These are phyloP conservation scores for Phoma sp. DNA, from an alignment of 2,329 filamentous ascomycete species.

Conservation along the genomic window DNA sequence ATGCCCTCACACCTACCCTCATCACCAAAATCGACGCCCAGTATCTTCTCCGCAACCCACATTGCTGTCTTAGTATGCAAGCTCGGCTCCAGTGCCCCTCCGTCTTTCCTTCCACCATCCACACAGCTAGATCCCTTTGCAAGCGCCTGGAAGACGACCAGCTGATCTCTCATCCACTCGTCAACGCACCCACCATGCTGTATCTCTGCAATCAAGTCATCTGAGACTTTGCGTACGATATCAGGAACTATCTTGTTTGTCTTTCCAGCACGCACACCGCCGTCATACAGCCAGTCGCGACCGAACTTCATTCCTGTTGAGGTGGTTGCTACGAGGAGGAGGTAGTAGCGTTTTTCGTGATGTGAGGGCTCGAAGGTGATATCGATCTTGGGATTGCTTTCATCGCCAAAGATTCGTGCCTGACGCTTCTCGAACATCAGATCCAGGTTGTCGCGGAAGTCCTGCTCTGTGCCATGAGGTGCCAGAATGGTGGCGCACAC, in stretches of 20 bases:
- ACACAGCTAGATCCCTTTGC: slow-evolving; percentile 52
- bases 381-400: slow-evolving; percentile 14
- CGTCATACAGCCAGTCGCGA: slow-evolving; percentile 57
- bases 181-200: slow-evolving; percentile 58
- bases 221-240: slow-evolving; percentile 53
- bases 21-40: slow-evolving; percentile 49
- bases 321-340: slow-evolving; percentile 62
- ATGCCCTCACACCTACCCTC: slow-evolving; percentile 47
- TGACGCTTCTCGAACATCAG: slow-evolving; percentile 29
- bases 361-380: slow-evolving; percentile 51
- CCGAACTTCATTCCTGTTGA: slow-evolving; percentile 57
- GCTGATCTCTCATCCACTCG: slow-evolving; percentile 62
- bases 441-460: slow-evolving; percentile 35
- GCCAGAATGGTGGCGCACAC: slow-evolving; percentile 49
- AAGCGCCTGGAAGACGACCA: slow-evolving; percentile 65
- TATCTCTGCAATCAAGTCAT: slow-evolving; percentile 55
- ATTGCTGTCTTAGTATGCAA: slow-evolving; percentile 55
- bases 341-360: slow-evolving; percentile 56
- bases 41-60: slow-evolving; percentile 50
- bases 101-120: slow-evolving; percentile 32
- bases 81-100: slow-evolving; percentile 41
- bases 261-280: slow-evolving; percentile 27
- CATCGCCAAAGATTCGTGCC: slow-evolving; percentile 23
- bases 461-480: slow-evolving; percentile 39
- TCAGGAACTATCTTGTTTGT: slow-evolving; percentile 34